These are phyloP conservation scores for Cystobasidium slooffiae DNA, from an alignment of 1,284 basidiomycete species.

Conservation along the genomic window DNA sequence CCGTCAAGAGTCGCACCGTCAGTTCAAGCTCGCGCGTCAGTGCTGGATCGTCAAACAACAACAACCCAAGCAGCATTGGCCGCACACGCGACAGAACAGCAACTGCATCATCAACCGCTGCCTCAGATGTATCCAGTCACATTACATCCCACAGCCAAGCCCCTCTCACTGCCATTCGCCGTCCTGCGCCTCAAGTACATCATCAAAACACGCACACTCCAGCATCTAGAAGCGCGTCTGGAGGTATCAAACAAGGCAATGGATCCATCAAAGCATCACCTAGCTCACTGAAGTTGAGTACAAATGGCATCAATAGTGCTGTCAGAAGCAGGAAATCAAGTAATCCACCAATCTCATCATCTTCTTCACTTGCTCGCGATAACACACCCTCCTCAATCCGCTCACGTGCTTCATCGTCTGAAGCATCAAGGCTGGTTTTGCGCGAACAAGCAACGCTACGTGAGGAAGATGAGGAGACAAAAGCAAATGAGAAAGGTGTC, in stretches of 20 bases:
- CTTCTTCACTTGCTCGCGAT: background rate
- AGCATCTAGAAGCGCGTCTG: background rate
- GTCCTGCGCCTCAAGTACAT: slow-evolving; percentile 18
- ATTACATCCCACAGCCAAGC: background rate
- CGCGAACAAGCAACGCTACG: background rate
- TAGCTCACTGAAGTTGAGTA: background rate
- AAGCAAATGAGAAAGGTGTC: slow-evolving; percentile 6
- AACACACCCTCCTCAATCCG: slow-evolving; percentile 2
- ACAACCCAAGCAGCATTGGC: slow-evolving; percentile 16
- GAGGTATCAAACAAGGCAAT: background rate
- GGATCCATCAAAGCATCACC: slow-evolving; percentile 14
- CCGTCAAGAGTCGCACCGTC: slow-evolving; percentile 28
- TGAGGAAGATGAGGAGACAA: background rate
- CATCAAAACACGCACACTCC: slow-evolving; percentile 17
- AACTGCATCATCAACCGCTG: background rate
- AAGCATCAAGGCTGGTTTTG: background rate
- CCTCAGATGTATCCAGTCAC: background rate
- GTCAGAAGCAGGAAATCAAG: slow-evolving; percentile 7
- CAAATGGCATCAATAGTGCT: slow-evolving; percentile 5
- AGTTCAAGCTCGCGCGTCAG: slow-evolving; percentile 20
- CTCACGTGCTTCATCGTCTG: slow-evolving; percentile 4
- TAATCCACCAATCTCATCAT: slow-evolving; percentile 4
- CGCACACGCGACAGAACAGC: slow-evolving; percentile 16
- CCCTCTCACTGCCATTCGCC: slow-evolving; percentile 38
- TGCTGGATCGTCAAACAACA: slow-evolving; percentile 12